Conservation (phyloP, 257 asterid species). For the Nicotiana otophora region DNA sequence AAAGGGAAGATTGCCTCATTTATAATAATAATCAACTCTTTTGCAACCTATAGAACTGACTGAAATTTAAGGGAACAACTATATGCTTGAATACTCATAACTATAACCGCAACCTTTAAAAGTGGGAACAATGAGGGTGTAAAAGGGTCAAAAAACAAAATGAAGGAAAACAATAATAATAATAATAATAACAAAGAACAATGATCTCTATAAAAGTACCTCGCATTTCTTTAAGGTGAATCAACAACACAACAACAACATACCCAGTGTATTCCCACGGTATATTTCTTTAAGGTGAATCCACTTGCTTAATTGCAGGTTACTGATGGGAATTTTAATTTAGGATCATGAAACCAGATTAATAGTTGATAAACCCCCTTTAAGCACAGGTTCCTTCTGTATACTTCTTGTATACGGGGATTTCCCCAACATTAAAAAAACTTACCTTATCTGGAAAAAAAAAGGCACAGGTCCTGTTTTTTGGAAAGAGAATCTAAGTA, state of each 20-base stretch:
- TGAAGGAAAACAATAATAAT: neutral
- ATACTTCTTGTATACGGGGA: no score
- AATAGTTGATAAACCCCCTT: neutral
- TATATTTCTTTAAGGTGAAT: neutral
- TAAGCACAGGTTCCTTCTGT: neutral
- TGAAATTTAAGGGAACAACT: neutral
- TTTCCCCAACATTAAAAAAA: no score
- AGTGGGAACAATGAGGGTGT: neutral
- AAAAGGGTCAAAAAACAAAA: neutral
- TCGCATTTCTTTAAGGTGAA: neutral
- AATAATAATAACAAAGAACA: neutral
- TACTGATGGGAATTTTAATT: neutral
- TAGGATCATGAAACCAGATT: neutral
- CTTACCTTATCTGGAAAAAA: no score
- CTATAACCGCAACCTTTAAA: neutral
- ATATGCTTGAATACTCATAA: neutral
- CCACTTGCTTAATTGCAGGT: conserved; percentile 3
- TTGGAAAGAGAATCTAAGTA: neutral
- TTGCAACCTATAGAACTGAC: neutral
- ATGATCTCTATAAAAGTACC: neutral
- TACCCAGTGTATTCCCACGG: no score
- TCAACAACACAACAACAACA: neutral
- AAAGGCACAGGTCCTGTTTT: neutral
- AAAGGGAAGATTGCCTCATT: neutral
- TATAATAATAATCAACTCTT: neutral